A percentile compares a stretch with the other conserved stretches of the same genome.
Evolutionary conservation across 2,329 filamentous ascomycete species (phyloP).

Genomic region (Colletotrichum melonis): DNA sequence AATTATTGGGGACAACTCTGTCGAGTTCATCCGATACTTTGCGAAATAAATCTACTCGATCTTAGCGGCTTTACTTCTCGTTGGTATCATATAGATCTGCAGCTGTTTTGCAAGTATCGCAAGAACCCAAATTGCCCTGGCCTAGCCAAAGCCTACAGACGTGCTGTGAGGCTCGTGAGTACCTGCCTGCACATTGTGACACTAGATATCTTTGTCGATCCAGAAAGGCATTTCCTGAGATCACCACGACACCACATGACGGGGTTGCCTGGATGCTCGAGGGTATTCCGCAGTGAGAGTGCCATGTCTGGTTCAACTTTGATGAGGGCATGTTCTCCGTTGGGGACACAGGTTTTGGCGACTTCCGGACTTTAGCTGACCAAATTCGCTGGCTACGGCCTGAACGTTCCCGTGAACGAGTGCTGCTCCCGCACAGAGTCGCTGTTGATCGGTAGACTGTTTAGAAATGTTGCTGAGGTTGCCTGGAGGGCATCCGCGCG

Average conservation of each 20-base stretch:
- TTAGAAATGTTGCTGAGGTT: neutral
- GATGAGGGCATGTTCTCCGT: conserved; percentile 1
- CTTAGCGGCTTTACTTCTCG: too few relatives aligned
- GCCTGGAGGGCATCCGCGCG: neutral
- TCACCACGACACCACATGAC: neutral
- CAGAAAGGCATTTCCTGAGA: neutral
- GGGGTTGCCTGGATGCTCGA: neutral
- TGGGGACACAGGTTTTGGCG: neutral
- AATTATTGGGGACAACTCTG: too few relatives aligned
- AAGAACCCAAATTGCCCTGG: neutral
- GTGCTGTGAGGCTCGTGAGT: neutral
- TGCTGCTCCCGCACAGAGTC: neutral
- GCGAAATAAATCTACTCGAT: too few relatives aligned
- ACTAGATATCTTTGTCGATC: neutral
- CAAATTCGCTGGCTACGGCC: neutral
- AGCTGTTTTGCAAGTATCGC: too few relatives aligned
- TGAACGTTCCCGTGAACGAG: neutral
- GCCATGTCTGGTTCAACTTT: conserved; percentile 23
- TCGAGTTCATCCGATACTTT: too few relatives aligned
- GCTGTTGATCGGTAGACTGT: neutral
- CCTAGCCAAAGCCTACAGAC: conserved; percentile 12
- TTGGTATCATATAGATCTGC: too few relatives aligned
- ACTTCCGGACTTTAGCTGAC: neutral
- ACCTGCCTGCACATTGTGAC: neutral
- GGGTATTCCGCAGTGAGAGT: neutral